Percentiles rank a stretch among this genome's conserved stretches.
phyloP scores from a whole-genome alignment of 768 basidiomycete species.

The Collybia sp. region DNA sequence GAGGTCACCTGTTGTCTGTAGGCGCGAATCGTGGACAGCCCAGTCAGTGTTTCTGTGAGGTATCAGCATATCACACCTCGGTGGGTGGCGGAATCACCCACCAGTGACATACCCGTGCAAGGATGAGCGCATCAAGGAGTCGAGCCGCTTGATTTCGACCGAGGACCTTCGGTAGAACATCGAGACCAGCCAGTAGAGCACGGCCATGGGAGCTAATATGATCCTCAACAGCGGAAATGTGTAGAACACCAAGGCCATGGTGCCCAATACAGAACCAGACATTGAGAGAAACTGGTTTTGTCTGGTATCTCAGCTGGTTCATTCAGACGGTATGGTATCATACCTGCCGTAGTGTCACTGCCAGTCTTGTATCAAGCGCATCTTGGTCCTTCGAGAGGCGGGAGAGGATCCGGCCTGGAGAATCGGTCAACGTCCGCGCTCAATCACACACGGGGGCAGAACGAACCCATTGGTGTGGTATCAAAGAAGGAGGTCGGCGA shows the following conservation, averaged over 20 bases:
- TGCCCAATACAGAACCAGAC: conserved; percentile 43
- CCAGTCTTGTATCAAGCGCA: conserved; percentile 46
- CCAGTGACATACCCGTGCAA: conserved; percentile 58
- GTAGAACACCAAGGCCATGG: conserved; percentile 58
- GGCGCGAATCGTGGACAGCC: conserved; percentile 62
- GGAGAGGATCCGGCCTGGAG: conserved; percentile 49
- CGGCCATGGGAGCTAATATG: conserved; percentile 48
- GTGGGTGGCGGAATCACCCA: conserved; percentile 13
- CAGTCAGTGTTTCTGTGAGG: conserved; percentile 51
- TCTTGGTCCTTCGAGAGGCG: conserved; percentile 60
- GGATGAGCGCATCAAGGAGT: conserved; percentile 56
- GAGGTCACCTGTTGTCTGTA: conserved; percentile 45
- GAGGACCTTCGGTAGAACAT: conserved; percentile 59
- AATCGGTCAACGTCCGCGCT: not conserved
- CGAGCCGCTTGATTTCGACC: conserved; percentile 60
- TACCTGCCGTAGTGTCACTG: conserved; percentile 44
- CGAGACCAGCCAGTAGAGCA: conserved; percentile 48
- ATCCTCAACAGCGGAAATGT: conserved; percentile 65
- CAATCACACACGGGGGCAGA: not conserved
- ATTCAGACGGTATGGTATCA: not conserved
- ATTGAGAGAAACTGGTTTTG: conserved; percentile 32
- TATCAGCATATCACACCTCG: not conserved
- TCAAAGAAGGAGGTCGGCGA: conserved; percentile 70
- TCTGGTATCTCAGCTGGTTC: not conserved
- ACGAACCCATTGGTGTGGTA: conserved; percentile 58